A percentile compares a stretch with the other conserved stretches of the same genome.
Evolutionary conservation across 1,284 basidiomycete genomes (phyloP).

Genomic region (Cutaneotrichosporon dermatis): DNA sequence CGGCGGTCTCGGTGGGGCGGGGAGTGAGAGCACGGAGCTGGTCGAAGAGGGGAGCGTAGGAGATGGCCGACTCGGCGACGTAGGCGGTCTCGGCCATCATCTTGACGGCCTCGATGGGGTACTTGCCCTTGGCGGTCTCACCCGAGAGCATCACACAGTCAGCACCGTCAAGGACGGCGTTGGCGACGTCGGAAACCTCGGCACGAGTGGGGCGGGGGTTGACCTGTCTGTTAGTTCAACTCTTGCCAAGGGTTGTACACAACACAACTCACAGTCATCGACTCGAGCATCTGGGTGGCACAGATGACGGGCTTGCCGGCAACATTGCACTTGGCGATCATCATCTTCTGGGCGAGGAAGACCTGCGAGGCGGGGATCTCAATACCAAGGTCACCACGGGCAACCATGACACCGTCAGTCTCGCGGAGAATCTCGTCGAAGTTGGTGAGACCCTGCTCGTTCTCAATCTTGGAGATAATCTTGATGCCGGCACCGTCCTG

Average conservation of each 20-base stretch:
- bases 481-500: constrained; percentile 90
- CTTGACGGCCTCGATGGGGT: constrained; percentile 88
- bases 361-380: constrained; percentile 97
- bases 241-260: too few species aligned
- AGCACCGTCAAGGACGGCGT: constrained; percentile 92
- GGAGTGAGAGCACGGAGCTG: constrained; percentile 73
- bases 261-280: constrained; percentile 71
- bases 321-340: constrained; percentile 98
- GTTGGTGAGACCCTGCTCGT: constrained; percentile 94
- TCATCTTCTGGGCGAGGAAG: constrained; percentile 99
- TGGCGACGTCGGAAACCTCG: constrained; percentile 95
- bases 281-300: constrained; percentile 99
- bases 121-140: constrained; percentile 92
- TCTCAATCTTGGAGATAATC: constrained; percentile 98
- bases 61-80: constrained; percentile 88
- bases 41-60: constrained; percentile 86
- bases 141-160: constrained; percentile 99
- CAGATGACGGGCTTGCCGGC: constrained; percentile 97
- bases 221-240: constrained; percentile 55
- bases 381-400: constrained; percentile 95
- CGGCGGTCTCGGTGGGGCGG: constrained; percentile 83
- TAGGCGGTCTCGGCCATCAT: constrained; percentile 99
- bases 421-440: constrained; percentile 94
- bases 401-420: constrained; percentile 97
- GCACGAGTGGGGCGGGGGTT: constrained; percentile 96